Conservation (phyloP, 495 filamentous ascomycete species). For the Aspergillus ellipticus region DNA sequence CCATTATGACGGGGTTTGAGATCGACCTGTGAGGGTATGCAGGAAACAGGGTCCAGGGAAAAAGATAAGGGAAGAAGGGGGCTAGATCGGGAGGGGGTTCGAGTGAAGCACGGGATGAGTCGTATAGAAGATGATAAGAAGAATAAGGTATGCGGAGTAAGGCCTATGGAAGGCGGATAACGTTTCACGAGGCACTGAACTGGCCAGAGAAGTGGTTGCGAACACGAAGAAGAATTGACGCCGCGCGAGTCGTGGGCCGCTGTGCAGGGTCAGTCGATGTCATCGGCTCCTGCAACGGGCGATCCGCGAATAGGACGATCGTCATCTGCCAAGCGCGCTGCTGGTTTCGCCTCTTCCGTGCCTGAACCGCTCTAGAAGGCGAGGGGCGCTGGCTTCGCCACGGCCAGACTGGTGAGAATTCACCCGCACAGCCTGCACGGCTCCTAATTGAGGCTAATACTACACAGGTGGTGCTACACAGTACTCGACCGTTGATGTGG, state of each 20-base stretch:
- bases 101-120: not conserved
- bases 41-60: not conserved
- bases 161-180: slow-evolving; percentile 1
- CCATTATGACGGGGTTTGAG: slow-evolving; percentile 30
- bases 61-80: not conserved
- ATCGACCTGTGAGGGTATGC: slow-evolving; percentile 4
- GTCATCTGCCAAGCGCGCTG: slow-evolving; percentile 27
- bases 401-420: not conserved
- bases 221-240: slow-evolving; percentile 17
- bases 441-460: too few relatives aligned
- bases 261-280: slow-evolving; percentile 39
- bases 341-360: slow-evolving; percentile 13
- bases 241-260: slow-evolving; percentile 29
- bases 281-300: slow-evolving; percentile 34
- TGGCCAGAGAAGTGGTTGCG: slow-evolving; percentile 5
- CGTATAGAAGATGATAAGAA: not conserved
- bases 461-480: too few relatives aligned
- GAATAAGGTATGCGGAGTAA: not conserved
- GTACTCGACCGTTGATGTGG: too few relatives aligned
- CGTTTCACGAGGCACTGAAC: not conserved
- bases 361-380: slow-evolving; percentile 8
- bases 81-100: not conserved
- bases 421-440: not conserved
- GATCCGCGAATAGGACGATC: slow-evolving; percentile 37
- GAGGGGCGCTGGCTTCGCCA: not conserved